Base-by-base conservation (phyloP, 345 rosid species). In the Populus simonii region DNA sequence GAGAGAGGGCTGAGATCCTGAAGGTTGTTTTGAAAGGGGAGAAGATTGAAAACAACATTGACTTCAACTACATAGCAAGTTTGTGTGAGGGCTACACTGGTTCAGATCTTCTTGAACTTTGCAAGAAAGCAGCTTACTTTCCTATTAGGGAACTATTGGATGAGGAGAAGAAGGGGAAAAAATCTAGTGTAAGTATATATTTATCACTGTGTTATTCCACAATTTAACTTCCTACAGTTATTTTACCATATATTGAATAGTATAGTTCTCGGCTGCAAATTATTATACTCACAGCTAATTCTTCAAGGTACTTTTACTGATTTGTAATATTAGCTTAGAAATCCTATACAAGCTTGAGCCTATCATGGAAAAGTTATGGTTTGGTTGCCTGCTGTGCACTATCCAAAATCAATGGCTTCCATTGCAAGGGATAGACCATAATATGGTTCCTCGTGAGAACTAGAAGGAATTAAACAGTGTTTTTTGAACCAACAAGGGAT, bases 51-150 rank as follows among this genome's bases (percentile, higher is more conserved):
- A 79, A 84, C 1, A 76, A 71, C 78, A 89, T 93, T 41, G 94
- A 96, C 84, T 96, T 69, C 69, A 91, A 93, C 74, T 78, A 76
- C 36, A 35, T 96, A 66, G 97, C 99, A 45, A 57, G 91, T 57
- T 83, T 91, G 80, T 91, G 96, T 38, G 91, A 91, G 76, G 97
- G 97, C 62, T 96, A 83, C 80, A 90, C 98, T 0, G 99, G 99
- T 62, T 96, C 99, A 39, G 97, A 96, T 85, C 92, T 96, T 71
- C 93, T 96, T 61, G 98, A 96, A 77, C 94, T 92, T 59, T 96
- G 99, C 89, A 96, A 96, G 87, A 93, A 93, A 79, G 98, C 98
- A 1, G 99, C 98, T 18, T 96, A 93, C 88, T 91, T 88, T 76
- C 89, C 97, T 65, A 86, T 96, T 69, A 90, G 97, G 84, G 97